phyloP scores from a whole-genome alignment of 2,329 filamentous ascomycete species.

The Didymella sp. region DNA sequence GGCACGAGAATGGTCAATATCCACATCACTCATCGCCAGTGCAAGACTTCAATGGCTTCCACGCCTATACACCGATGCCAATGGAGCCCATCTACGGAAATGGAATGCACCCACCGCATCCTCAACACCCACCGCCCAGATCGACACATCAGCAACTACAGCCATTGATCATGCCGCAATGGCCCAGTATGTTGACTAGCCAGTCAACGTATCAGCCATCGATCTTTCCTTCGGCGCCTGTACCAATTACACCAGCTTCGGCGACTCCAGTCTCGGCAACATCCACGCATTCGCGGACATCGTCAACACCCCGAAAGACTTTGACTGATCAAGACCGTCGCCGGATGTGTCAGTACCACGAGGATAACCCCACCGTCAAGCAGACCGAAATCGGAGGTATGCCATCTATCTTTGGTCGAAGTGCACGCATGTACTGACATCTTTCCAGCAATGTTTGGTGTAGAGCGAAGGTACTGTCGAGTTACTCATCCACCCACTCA shows the following conservation, averaged over 20 bases:
- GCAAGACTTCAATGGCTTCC: conserved; percentile 51
- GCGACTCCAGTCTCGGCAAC: conserved; percentile 51
- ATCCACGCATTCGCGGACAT: conserved; percentile 51
- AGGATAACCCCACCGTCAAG: conserved; percentile 87
- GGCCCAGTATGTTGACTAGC: conserved; percentile 54
- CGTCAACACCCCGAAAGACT: conserved; percentile 78
- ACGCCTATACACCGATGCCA: conserved; percentile 46
- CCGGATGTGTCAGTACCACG: conserved; percentile 91
- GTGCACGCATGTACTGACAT: conserved; percentile 39
- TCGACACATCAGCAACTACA: conserved; percentile 51
- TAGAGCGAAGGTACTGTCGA: conserved; percentile 84
- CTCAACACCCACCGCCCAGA: conserved; percentile 36
- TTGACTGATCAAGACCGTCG: conserved; percentile 89
- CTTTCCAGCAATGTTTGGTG: conserved; percentile 79
- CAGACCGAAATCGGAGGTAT: conserved; percentile 94
- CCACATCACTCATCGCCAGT: conserved; percentile 50
- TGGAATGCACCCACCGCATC: conserved; percentile 50
- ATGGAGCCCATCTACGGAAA: conserved; percentile 51
- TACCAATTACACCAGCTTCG: conserved; percentile 48
- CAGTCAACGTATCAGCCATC: conserved; percentile 51
- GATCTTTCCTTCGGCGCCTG: conserved; percentile 47
- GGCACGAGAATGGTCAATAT: conserved; percentile 44
- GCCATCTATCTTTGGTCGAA: conserved; percentile 35
- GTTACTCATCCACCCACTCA: conserved; percentile 12
- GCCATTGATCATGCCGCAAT: conserved; percentile 51